Evolutionary conservation across 2,329 filamentous ascomycete genomes (phyloP), one percentile per base, ranked within the genome.

Genomic region (Fusarium luffae): DNA sequence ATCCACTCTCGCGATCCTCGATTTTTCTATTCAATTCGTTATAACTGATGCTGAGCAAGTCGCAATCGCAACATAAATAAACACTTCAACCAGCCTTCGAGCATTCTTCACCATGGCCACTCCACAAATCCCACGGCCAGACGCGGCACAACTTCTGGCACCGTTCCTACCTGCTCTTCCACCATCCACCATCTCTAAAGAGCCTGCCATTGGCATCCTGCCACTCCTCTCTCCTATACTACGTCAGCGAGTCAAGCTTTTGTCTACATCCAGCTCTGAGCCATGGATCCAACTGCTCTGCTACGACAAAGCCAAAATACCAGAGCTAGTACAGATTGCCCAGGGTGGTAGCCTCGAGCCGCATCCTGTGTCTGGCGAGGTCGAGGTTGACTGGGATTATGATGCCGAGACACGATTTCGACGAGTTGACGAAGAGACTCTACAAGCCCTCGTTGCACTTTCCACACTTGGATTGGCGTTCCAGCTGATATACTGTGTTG

Each of bases 281-380:
- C 88, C 90, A 54, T 95, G 93, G 92, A 85, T 95, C 18, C 85
- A 88, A 1, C 83, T 94, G 32, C 84, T 95, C 25, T 91, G 88
- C 76, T 94, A 93, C 82, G 88, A 92, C 73, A 74, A 83, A 10
- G 79, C 85, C 68, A 85, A 85, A 67, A 82, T 84, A 5, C 81
- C 86, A 44, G 86, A 83, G 69, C 83, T 95, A 19, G 83, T 85
- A n/a, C 82, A 87, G 61, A 82, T 91, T 16, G 88, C 89, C 32
- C 85, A 86, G 71, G 85, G 86, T 59, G 87, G 92, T 55, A 81
- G 85, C 47, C 82, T 95, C 32, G 91, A 94, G 77, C 91, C 92
- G n/a, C 93, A 96, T 74, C 93, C 93, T 5, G 88, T 91, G 7
- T 93, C 91, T 4, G 92, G 92, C 56, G 92, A 94, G 78, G 87